A percentile compares a stretch with the other conserved stretches of the same genome.
Conservation (phyloP, 768 basidiomycete genomes). For the Dentipellis sp. region DNA sequence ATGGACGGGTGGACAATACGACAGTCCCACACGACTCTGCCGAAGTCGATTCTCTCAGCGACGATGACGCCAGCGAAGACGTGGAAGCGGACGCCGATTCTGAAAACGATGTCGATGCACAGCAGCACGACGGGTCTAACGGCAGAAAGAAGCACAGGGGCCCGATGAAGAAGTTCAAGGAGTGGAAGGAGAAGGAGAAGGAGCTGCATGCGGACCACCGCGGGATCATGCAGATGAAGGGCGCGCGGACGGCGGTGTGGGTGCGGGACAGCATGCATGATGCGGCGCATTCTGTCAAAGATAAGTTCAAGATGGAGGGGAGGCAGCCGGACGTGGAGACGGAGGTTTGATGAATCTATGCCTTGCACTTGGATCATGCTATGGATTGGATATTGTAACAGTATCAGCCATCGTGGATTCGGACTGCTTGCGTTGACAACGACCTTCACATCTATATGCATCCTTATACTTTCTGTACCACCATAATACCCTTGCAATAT, state of each 20-base stretch:
- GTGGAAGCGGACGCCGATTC: no score
- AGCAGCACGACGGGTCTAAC: slow-evolving; percentile 21
- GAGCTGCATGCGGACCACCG: slow-evolving; percentile 45
- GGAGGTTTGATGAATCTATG: slow-evolving; percentile 15
- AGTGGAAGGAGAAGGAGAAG: slow-evolving; percentile 33
- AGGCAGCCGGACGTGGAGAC: slow-evolving; percentile 23
- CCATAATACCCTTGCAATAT: not conserved
- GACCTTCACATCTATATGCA: no score
- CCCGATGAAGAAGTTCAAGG: slow-evolving; percentile 25
- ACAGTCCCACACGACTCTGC: not conserved
- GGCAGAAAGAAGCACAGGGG: slow-evolving; percentile 17
- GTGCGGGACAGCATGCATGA: slow-evolving; percentile 42
- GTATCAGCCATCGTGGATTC: not conserved
- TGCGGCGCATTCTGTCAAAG: slow-evolving; percentile 29
- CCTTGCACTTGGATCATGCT: no score
- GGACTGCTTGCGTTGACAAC: no score
- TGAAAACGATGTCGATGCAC: slow-evolving; percentile 7
- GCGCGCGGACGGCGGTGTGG: slow-evolving; percentile 46
- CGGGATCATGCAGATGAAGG: slow-evolving; percentile 56
- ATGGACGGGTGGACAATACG: no score
- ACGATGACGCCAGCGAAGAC: not conserved
- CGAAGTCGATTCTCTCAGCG: not conserved
- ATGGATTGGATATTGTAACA: no score
- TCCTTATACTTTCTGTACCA: not conserved
- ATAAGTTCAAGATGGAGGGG: slow-evolving; percentile 28